Percentiles rank a stretch among this genome's conserved stretches.
These are phyloP conservation scores for Akebia trifoliata DNA, from an alignment of 164 flowering plant genomes.

Conservation along the genomic window DNA sequence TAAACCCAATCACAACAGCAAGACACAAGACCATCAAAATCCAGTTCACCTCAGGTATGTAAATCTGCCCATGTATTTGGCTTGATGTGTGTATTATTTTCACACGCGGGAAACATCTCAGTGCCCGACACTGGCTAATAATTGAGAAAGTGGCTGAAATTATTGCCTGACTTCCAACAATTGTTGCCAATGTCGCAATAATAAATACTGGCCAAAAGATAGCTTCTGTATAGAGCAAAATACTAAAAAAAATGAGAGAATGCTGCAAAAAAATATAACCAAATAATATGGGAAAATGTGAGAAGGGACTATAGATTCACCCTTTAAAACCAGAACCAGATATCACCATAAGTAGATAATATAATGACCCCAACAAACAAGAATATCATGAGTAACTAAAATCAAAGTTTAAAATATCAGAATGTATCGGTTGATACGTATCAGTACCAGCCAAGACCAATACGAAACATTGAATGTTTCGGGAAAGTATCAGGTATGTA, in stretches of 20 bases:
- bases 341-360: no score
- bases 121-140: slow-evolving; percentile 60
- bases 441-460: no score
- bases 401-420: no score
- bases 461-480: no score
- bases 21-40: slow-evolving; percentile 52
- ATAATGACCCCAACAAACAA: no score
- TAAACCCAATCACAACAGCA: slow-evolving; percentile 45
- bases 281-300: no score
- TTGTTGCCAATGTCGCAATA: slow-evolving; percentile 57
- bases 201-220: slow-evolving; percentile 61
- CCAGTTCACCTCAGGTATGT: slow-evolving; percentile 82
- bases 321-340: no score
- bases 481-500: no score
- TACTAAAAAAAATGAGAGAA: neutral
- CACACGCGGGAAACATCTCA: slow-evolving; percentile 68
- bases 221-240: slow-evolving; percentile 15
- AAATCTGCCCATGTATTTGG: slow-evolving; percentile 60
- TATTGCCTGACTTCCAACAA: slow-evolving; percentile 65
- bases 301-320: no score
- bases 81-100: slow-evolving; percentile 64
- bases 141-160: slow-evolving; percentile 70
- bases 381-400: no score
- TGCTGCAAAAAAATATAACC: neutral
- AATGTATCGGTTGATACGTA: no score